Evolutionary conservation across 176 grass and related monocot species (phyloP).

Genomic region (Panicum miliaceum): DNA sequence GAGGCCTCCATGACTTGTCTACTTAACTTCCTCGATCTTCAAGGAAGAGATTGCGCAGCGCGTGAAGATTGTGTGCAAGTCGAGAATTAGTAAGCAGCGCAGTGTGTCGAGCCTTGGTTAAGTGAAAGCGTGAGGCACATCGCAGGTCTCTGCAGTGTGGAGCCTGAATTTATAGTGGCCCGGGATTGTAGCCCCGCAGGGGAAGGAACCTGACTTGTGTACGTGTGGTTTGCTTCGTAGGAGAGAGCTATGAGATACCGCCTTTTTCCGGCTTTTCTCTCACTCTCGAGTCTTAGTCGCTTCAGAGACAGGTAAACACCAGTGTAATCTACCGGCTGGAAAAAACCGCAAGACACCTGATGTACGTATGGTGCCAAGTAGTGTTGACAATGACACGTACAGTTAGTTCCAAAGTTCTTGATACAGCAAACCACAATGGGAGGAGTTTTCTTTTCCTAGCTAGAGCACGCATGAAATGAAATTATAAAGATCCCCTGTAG

Average conservation of each 20-base stretch:
- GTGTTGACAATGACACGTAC: background rate
- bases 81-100: background rate
- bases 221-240: background rate
- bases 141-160: too few species aligned
- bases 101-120: background rate
- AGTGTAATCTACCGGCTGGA: too few species aligned
- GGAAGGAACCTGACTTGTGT: slow-evolving; percentile 17
- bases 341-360: slow-evolving; percentile 1
- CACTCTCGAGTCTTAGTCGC: background rate
- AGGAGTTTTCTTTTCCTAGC: background rate
- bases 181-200: background rate
- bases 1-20: slow-evolving; percentile 44
- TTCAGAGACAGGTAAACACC: slow-evolving; percentile 10
- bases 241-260: background rate
- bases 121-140: background rate
- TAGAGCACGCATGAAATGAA: background rate
- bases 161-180: slow-evolving; percentile 25
- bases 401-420: background rate
- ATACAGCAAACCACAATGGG: background rate
- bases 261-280: background rate
- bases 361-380: background rate
- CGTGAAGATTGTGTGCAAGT: too few species aligned
- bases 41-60: background rate
- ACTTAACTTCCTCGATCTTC: background rate
- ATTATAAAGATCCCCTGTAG: background rate